Percentiles rank a stretch among this genome's conserved stretches.
Conservation (phyloP, 108 stramenopile genomes). For the Halocafeteria seosinensis region DNA sequence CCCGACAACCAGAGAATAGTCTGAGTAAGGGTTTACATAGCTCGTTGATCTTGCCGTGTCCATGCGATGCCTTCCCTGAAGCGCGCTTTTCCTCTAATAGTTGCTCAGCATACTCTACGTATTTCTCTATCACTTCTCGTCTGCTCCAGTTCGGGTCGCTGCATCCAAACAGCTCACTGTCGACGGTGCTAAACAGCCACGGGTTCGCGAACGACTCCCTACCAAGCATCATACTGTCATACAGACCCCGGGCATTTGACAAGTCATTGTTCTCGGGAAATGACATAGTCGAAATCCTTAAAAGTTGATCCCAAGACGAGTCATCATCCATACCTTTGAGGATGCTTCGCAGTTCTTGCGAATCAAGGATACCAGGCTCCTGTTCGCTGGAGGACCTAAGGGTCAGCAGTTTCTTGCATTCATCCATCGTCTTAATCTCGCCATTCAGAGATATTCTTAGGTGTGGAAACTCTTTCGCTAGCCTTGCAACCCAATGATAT, state of each 20-base stretch:
- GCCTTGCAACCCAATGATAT: constrained; percentile 51
- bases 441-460: constrained; percentile 65
- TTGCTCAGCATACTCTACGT: background rate
- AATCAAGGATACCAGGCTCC: background rate
- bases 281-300: background rate
- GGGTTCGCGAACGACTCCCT: constrained; percentile 8
- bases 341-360: background rate
- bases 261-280: background rate
- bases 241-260: background rate
- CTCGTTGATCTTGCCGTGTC: background rate
- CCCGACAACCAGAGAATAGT: background rate
- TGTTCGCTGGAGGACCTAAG: background rate
- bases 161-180: constrained; percentile 2
- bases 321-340: background rate
- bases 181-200: constrained; percentile 7
- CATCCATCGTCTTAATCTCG: constrained; percentile 35
- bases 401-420: background rate
- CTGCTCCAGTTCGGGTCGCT: background rate
- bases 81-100: no score
- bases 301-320: background rate
- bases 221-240: constrained; percentile 15
- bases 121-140: background rate
- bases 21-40: background rate
- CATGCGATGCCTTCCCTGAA: background rate
- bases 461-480: constrained; percentile 53